phyloP scores from a whole-genome alignment of 148 eudicot genomes.

The Beta vulgaris region DNA sequence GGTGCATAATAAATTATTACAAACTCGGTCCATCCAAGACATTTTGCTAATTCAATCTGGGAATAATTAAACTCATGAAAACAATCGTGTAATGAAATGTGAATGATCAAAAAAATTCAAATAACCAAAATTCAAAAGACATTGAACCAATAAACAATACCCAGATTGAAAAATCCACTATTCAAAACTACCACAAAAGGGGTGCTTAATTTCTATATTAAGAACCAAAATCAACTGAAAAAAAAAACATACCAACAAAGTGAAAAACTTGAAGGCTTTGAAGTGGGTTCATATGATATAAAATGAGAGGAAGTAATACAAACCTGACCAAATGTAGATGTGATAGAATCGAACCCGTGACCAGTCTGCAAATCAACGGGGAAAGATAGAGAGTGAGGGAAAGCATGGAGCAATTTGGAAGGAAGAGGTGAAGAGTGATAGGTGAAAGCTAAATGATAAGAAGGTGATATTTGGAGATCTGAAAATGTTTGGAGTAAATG shows the following conservation, averaged over 20 bases:
- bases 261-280: not conserved
- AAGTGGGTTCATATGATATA: too few species aligned
- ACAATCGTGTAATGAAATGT: too few species aligned
- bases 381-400: constrained; percentile 54
- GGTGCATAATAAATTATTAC: too few species aligned
- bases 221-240: not conserved
- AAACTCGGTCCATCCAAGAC: too few species aligned
- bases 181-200: not conserved
- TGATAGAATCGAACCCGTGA: constrained; percentile 54
- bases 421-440: constrained; percentile 61
- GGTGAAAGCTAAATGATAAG: constrained; percentile 55
- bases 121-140: not conserved
- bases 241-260: too few species aligned
- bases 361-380: constrained; percentile 52
- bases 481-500: constrained; percentile 49
- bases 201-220: not conserved
- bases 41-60: too few species aligned
- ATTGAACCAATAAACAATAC: not conserved
- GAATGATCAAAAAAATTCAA: too few species aligned
- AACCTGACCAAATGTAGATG: constrained; percentile 66
- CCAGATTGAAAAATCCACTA: too few species aligned
- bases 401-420: constrained; percentile 49
- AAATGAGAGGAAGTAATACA: not conserved
- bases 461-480: constrained; percentile 21
- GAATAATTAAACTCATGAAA: too few species aligned